Conservation (phyloP, 805 yeast genomes). For the Candida cerambycidarum region DNA sequence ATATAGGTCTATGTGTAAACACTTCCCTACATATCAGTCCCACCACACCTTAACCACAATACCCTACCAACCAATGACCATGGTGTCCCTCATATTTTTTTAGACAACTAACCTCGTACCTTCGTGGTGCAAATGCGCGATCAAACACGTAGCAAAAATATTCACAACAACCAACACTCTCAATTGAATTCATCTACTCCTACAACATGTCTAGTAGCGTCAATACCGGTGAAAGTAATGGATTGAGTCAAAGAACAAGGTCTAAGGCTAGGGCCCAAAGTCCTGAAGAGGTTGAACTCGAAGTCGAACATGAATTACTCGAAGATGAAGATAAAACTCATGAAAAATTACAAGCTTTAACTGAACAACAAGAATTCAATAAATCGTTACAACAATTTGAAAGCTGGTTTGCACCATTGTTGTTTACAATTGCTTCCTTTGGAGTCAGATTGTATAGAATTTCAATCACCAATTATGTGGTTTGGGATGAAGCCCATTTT, state of each 20-base stretch:
- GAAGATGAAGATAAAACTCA: constrained; percentile 17
- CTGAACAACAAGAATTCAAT: constrained; percentile 27
- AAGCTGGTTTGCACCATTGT: constrained; percentile 52
- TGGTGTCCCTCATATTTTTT: no score
- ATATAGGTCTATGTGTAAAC: no score
- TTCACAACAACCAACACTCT: neutral
- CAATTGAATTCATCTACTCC: neutral
- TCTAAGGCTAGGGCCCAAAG: constrained; percentile 11
- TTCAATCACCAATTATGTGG: constrained; percentile 56
- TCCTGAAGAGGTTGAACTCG: constrained; percentile 10
- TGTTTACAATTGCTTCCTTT: constrained; percentile 69
- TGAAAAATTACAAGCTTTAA: constrained; percentile 23
- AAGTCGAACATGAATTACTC: neutral
- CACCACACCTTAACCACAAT: no score
- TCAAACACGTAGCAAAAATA: constrained; percentile 6
- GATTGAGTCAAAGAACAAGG: constrained; percentile 16
- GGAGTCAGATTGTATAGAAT: constrained; percentile 62
- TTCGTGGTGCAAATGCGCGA: no score
- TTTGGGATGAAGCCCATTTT: constrained; percentile 92
- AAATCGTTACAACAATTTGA: constrained; percentile 30
- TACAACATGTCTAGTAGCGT: constrained; percentile 5
- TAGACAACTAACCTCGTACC: neutral
- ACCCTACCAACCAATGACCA: no score
- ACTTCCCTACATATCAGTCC: no score
- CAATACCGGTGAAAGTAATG: constrained; percentile 2